Percentiles rank a stretch among this genome's conserved stretches.
phyloP scores from a whole-genome alignment of 73 alveolate species.

The Paramecium bursaria region DNA sequence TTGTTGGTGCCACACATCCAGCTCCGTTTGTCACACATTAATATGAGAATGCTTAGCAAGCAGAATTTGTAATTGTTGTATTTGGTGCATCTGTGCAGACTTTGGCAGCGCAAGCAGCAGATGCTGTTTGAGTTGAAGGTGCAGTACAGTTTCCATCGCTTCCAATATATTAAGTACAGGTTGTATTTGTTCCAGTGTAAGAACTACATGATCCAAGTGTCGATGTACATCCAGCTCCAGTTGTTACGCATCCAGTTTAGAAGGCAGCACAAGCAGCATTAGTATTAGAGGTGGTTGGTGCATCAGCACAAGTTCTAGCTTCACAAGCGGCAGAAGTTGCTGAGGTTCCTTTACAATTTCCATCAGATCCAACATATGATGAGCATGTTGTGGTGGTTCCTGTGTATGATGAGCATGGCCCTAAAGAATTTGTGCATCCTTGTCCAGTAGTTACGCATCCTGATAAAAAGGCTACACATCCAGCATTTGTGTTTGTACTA shows the following conservation, averaged over 20 bases:
- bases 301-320: background rate
- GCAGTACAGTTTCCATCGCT: conserved; percentile 53
- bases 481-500: background rate
- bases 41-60: conserved; percentile 4
- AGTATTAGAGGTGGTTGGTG: background rate
- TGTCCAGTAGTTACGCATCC: conserved; percentile 54
- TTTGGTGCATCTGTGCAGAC: conserved; percentile 24
- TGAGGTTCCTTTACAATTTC: conserved; percentile 26
- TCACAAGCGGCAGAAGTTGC: background rate
- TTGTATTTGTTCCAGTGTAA: conserved; percentile 13
- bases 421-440: conserved; percentile 17
- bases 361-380: background rate
- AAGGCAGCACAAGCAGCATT: conserved; percentile 13
- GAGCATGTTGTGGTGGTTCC: background rate
- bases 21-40: conserved; percentile 19
- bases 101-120: conserved; percentile 16
- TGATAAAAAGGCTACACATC: background rate
- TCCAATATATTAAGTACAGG: conserved; percentile 55
- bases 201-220: background rate
- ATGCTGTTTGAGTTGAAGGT: background rate
- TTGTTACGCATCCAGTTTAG: conserved; percentile 35
- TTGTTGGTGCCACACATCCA: conserved; percentile 25
- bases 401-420: conserved; percentile 12
- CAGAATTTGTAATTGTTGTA: background rate
- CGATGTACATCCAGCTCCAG: conserved; percentile 37